Percentiles rank a stretch among this genome's conserved stretches.
These are phyloP conservation scores for Ogataea methylovora DNA, from an alignment of 805 yeast genomes.

Conservation along the genomic window DNA sequence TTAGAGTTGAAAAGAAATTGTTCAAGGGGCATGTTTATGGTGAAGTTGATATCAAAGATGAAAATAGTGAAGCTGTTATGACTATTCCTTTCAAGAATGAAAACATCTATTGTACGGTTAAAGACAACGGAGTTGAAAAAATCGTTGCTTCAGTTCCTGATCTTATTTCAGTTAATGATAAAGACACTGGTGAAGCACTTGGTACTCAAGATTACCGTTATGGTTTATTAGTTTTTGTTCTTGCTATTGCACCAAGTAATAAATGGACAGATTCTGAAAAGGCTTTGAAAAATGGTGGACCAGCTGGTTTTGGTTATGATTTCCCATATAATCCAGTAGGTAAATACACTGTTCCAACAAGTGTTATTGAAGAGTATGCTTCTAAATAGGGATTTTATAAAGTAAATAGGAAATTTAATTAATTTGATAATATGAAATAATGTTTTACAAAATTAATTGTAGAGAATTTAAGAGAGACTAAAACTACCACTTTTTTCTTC, in stretches of 20 bases:
- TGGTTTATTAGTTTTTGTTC: conserved; percentile 35
- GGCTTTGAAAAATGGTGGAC: conserved; percentile 35
- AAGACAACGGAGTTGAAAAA: conserved; percentile 14
- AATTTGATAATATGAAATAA: neutral
- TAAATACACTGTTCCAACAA: conserved; percentile 20
- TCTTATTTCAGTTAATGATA: conserved; percentile 33
- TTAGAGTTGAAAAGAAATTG: conserved; percentile 29
- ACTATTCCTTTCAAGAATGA: conserved; percentile 43
- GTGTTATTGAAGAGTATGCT: conserved; percentile 28
- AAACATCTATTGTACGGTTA: conserved; percentile 27
- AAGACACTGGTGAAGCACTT: conserved; percentile 37
- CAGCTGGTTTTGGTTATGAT: conserved; percentile 28
- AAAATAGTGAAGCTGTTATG: conserved; percentile 9
- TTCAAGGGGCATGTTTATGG: conserved; percentile 34
- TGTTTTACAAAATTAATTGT: too few species aligned
- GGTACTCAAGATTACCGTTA: conserved; percentile 43
- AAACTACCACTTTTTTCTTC: too few species aligned
- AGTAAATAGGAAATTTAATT: too few species aligned
- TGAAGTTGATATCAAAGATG: conserved; percentile 20
- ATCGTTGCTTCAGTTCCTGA: conserved; percentile 40
- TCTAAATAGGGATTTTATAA: neutral
- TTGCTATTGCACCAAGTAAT: conserved; percentile 30
- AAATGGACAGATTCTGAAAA: conserved; percentile 29
- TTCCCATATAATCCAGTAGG: conserved; percentile 28
- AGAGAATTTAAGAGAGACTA: too few species aligned